These are phyloP conservation scores for Paradendryphiella salina DNA, from an alignment of 2,329 filamentous ascomycete genomes.

Conservation along the genomic window DNA sequence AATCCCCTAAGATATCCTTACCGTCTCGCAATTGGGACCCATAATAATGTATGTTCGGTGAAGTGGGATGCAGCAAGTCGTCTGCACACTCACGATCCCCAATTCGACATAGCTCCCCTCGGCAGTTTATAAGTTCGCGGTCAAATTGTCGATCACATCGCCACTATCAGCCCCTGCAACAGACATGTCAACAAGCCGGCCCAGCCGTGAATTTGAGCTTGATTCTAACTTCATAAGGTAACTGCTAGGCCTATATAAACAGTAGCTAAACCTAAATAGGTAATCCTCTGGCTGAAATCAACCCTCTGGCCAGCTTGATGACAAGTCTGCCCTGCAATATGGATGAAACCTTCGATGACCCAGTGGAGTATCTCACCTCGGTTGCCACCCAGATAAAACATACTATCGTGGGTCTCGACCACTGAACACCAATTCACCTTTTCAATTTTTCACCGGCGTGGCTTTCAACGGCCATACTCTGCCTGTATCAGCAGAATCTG, in stretches of 20 bases:
- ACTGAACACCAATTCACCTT: background rate
- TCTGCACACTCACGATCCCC: slow-evolving; percentile 7
- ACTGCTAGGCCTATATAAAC: too few relatives aligned
- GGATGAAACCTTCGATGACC: slow-evolving; percentile 2
- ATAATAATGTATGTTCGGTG: background rate
- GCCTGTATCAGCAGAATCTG: background rate
- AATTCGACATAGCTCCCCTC: slow-evolving; percentile 1
- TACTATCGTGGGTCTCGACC: background rate
- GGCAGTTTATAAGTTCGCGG: slow-evolving; percentile 16
- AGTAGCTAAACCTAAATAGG: too few relatives aligned
- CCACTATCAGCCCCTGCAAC: slow-evolving; percentile 11
- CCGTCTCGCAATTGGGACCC: slow-evolving; percentile 15
- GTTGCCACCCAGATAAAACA: background rate
- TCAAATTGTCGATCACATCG: slow-evolving; percentile 16
- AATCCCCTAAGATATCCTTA: slow-evolving; percentile 13
- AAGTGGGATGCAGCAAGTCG: slow-evolving; percentile 19
- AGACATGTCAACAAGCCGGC: too few relatives aligned
- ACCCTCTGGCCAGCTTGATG: too few relatives aligned
- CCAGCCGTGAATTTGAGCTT: too few relatives aligned
- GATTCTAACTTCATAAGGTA: too few relatives aligned
- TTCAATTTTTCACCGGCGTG: background rate
- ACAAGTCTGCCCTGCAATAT: slow-evolving; percentile 7
- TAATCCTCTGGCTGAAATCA: too few relatives aligned
- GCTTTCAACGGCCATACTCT: background rate
- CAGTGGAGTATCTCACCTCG: background rate